Evolutionary conservation across 2,329 filamentous ascomycete genomes (phyloP), one percentile per base, ranked within the genome.

Genomic region (Penicillium sp.): DNA sequence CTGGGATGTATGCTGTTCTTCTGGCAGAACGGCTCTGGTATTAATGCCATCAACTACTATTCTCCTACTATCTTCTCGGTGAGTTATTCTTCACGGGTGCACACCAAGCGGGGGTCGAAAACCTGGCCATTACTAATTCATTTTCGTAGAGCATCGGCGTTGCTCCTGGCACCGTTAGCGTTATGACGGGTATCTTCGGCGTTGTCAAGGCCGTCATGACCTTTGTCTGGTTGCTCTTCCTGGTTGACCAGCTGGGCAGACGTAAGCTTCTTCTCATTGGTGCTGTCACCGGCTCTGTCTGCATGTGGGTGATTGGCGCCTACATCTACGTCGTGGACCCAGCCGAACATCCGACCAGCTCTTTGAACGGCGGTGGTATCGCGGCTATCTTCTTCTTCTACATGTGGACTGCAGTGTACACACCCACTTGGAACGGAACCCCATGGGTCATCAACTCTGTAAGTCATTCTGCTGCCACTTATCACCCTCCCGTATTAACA

Each of bases 1-100:
- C 81, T 93, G 17, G 90, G 90, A 53, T 84, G 85, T 58, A 84
- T 90, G 70, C 83, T 94, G 20, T 93, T 93, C 80, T 80, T 93
- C 55, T 92, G 87, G 83, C 90, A 94, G 76, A 93, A 93, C 66
- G 88, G 88, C 50, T 83, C 79, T 3, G 90, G 90, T 6, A 92
- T 92, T 76, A 92, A 92, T 66, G 89, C 89, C n/a, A 88, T 90
- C 77, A 92, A 91, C 79, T 92, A 91, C 77, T 91, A 89, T 74
- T 82, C 79, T 0, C 88, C 88, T 0, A 88, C 84, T 0, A 84
- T 91, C 20, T 90, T 91, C 80, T 82, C 54, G 15, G 63, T 66
- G 55, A 50, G 61, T 43, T 22, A 47, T n/a, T 11, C 6, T n/a
- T 15, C 15, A 25, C 28, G 2, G 7, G 22, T 49, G 45, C 45